phyloP scores from a whole-genome alignment of 2,329 filamentous ascomycete species.

The Ustilaginoidea virens region DNA sequence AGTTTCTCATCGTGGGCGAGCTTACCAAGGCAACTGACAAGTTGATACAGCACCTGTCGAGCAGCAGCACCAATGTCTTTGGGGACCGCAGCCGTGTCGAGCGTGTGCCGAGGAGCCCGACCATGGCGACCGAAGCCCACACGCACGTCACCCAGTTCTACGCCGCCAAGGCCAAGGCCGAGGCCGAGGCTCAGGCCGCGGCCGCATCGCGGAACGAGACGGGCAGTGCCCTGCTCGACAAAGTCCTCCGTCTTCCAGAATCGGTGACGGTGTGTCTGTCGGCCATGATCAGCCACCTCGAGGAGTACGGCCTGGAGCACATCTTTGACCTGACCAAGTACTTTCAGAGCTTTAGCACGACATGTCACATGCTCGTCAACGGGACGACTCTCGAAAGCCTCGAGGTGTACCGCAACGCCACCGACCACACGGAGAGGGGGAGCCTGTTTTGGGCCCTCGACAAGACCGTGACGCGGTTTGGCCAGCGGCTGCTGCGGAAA shows the following conservation, averaged over 20 bases:
- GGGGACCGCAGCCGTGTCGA: constrained; percentile 83
- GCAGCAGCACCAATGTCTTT: constrained; percentile 81
- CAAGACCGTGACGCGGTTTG: constrained; percentile 80
- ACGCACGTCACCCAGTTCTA: constrained; percentile 91
- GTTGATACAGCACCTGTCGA: constrained; percentile 75
- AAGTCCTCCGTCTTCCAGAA: constrained; percentile 72
- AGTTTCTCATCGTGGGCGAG: constrained; percentile 84
- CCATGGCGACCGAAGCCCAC: constrained; percentile 68
- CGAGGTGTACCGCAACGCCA: constrained; percentile 91
- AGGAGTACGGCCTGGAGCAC: constrained; percentile 85
- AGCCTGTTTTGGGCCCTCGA: constrained; percentile 94
- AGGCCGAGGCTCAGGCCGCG: constrained; percentile 37
- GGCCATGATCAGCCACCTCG: constrained; percentile 87
- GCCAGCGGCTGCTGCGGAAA: constrained; percentile 73
- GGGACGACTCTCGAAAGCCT: constrained; percentile 88
- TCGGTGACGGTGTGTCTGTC: constrained; percentile 83
- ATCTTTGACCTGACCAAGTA: constrained; percentile 95
- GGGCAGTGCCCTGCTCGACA: constrained; percentile 58
- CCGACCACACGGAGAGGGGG: constrained; percentile 69
- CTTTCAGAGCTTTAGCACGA: constrained; percentile 86
- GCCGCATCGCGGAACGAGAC: constrained; percentile 37
- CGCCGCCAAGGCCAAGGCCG: constrained; percentile 57
- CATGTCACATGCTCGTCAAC: constrained; percentile 90
- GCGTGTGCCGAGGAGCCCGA: constrained; percentile 58
- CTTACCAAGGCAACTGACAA: constrained; percentile 87